Evolutionary conservation across 805 yeast species (phyloP), one percentile per base, ranked within the genome.

Genomic region (Wickerhamiella sorbophila): DNA sequence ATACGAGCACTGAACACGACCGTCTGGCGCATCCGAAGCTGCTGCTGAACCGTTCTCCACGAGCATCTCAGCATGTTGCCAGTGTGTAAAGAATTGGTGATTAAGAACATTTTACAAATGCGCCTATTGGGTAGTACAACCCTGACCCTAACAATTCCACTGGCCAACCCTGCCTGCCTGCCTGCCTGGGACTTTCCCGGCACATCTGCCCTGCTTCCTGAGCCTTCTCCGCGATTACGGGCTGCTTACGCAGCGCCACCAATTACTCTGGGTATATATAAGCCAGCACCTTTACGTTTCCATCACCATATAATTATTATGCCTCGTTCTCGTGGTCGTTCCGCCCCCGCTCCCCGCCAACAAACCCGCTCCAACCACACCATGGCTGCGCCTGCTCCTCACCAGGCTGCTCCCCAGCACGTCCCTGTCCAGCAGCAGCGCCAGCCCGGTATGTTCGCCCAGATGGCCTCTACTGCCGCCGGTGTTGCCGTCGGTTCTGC

Each of bases 401-500:
- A 68, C 38, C 70, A 79, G 38, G 74, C 74, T 46, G 63, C 64
- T 44, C 58, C 67, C 41, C 70, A 69, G 46, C 72, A 68, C 48
- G 65, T 69, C 19, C 73, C 75, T 38, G 69, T 51, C 20, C 72
- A 57, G 33, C 63, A 55, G 43, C 60, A 51, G 38, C 61, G 54
- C 46, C 61, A 59, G 54, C 96, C 96, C 38, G 96, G 97, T 55
- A 55, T 88, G 60, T 87, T 88, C 56, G 82, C 88, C 46, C 94
- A 91, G 67, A 91, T 91, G 98, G 97, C 97, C 32, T 71, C 94
- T 38, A 91, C 98, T 38, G 98, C 98, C 43, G 98, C 97, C 39
- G 98, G 98, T 77, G 98, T 91, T 36, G 98, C 97, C 42, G 96
- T 91, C 44, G 98, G 98, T 56, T 84, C 95, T 40, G 79, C 97